Evolutionary conservation across 306 rosid species (phyloP).

Genomic region (Quercus alba): DNA sequence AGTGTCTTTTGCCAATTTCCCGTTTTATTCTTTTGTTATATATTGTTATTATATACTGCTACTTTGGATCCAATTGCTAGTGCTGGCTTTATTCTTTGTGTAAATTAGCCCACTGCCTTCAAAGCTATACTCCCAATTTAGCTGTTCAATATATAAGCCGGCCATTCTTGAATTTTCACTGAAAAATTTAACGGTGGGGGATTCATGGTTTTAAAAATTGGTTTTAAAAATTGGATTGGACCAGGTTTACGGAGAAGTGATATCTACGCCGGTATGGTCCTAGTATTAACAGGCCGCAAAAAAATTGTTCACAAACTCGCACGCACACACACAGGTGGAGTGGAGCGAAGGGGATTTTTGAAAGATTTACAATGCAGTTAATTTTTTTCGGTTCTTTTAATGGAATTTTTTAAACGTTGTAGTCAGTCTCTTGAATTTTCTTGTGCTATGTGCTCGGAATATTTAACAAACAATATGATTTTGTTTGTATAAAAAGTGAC

Average conservation of each 20-base stretch:
- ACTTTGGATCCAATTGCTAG: conserved; percentile 28
- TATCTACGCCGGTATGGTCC: too few species aligned
- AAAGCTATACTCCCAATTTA: not conserved
- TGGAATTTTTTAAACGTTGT: too few species aligned
- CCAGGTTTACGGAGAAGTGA: too few species aligned
- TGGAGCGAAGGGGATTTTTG: too few species aligned
- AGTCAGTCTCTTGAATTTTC: not conserved
- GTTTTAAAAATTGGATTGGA: too few species aligned
- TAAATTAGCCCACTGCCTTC: conserved; percentile 22
- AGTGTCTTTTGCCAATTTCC: conserved; percentile 28
- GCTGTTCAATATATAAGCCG: not conserved
- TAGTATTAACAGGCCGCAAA: too few species aligned
- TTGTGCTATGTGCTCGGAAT: not conserved
- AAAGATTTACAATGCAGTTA: too few species aligned
- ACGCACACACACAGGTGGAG: too few species aligned
- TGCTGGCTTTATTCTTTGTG: conserved; percentile 55
- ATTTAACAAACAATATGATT: not conserved
- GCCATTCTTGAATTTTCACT: not conserved
- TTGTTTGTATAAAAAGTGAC: too few species aligned
- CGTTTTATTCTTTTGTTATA: not conserved
- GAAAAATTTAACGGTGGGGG: not conserved
- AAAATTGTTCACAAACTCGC: too few species aligned
- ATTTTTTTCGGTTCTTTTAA: too few species aligned
- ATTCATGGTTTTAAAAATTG: too few species aligned
- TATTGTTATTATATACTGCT: conserved; percentile 12